These are phyloP conservation scores for Adansonia grandidieri DNA, from an alignment of 441 rosid species.

Conservation along the genomic window DNA sequence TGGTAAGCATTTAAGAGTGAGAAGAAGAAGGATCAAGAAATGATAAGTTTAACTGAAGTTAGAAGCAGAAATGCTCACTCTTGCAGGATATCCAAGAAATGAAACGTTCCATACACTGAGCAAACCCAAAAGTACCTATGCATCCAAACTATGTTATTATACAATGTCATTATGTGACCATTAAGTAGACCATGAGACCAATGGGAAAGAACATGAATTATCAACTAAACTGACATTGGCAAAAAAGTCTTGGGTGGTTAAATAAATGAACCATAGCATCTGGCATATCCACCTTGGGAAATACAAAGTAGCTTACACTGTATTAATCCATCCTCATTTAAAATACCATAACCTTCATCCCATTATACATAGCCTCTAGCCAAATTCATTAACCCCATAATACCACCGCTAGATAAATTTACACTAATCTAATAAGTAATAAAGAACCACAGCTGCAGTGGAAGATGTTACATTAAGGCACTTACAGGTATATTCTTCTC, in stretches of 20 bases:
- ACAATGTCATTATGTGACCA: slow-evolving; percentile 25
- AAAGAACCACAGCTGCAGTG: not conserved
- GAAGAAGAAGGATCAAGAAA: slow-evolving; percentile 28
- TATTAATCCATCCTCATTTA: not conserved
- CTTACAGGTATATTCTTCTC: slow-evolving; percentile 92
- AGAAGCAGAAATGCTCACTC: slow-evolving; percentile 54
- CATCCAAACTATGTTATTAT: slow-evolving; percentile 22
- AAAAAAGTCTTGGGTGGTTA: not conserved
- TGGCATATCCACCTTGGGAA: not conserved
- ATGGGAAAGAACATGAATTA: not conserved
- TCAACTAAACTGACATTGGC: not conserved
- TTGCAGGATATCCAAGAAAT: slow-evolving; percentile 91
- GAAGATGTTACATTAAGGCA: slow-evolving; percentile 22
- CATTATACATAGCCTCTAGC: not conserved
- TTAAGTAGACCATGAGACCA: slow-evolving; percentile 16
- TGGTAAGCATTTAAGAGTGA: not conserved
- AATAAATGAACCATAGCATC: not conserved
- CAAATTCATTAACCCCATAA: slow-evolving; percentile 12
- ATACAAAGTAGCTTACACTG: not conserved
- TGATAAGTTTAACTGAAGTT: slow-evolving; percentile 23
- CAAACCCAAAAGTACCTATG: slow-evolving; percentile 84
- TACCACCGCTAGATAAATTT: slow-evolving; percentile 2
- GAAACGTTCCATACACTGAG: slow-evolving; percentile 96
- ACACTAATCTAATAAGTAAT: not conserved
- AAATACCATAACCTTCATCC: slow-evolving; percentile 4